A percentile compares a stretch with the other conserved stretches of the same genome.
These are phyloP conservation scores for Pseudocercospora crystallina DNA, from an alignment of 2,329 filamentous ascomycete species.

Conservation along the genomic window DNA sequence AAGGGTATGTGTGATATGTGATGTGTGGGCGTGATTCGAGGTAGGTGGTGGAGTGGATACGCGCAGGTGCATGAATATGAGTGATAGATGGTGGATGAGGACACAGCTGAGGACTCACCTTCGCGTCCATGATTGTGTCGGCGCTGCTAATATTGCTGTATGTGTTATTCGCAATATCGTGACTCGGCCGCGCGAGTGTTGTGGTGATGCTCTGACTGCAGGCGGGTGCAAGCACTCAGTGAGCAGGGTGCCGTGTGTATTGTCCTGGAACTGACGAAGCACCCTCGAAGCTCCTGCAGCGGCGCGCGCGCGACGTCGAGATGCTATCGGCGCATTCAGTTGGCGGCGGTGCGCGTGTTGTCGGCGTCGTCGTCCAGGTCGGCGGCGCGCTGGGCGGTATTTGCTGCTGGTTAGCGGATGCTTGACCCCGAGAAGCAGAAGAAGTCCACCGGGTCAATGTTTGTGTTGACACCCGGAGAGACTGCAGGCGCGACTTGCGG, in stretches of 20 bases:
- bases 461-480: too few species aligned
- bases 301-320: not conserved
- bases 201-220: not conserved
- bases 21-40: not conserved
- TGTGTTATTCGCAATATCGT: not conserved
- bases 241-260: too few species aligned
- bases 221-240: not conserved
- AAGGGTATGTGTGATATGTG: too few species aligned
- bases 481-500: too few species aligned
- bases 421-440: too few species aligned
- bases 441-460: too few species aligned
- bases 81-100: not conserved
- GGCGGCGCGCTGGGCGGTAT: slow-evolving; percentile 3
- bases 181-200: not conserved
- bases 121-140: slow-evolving; percentile 30
- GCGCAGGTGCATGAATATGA: not conserved
- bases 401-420: not conserved
- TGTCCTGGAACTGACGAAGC: too few species aligned
- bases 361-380: not conserved
- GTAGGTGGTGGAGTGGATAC: slow-evolving; percentile 2
- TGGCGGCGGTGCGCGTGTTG: not conserved
- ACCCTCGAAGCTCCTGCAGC: not conserved
- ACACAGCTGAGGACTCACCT: slow-evolving; percentile 20
- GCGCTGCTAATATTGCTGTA: too few species aligned
- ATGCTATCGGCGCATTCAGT: not conserved